phyloP scores from a whole-genome alignment of 2,329 filamentous ascomycete genomes.

The Hirsutella rhossiliensis region DNA sequence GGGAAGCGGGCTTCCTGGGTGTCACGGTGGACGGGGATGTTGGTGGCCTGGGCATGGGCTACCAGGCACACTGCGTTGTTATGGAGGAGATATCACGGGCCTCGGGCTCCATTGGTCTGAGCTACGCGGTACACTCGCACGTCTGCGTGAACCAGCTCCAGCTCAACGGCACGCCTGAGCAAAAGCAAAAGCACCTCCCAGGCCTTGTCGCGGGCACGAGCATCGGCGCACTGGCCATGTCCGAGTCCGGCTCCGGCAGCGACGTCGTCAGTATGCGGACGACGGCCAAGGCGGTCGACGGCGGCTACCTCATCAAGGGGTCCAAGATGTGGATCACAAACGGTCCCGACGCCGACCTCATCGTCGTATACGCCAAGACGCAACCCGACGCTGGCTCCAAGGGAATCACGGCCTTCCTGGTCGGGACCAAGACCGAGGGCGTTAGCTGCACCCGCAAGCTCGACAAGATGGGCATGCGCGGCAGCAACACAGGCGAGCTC shows the following conservation, averaged over 20 bases:
- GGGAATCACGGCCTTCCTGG: conserved; percentile 90
- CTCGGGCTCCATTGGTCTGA: conserved; percentile 72
- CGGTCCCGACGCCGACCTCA: conserved; percentile 81
- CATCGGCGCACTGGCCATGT: conserved; percentile 89
- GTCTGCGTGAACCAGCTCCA: conserved; percentile 94
- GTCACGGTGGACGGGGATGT: conserved; percentile 90
- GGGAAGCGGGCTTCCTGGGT: conserved; percentile 81
- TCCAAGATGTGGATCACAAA: conserved; percentile 99
- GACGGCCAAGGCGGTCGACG: conserved; percentile 66
- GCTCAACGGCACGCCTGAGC: conserved; percentile 68
- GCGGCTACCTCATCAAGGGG: conserved; percentile 76
- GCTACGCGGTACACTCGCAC: conserved; percentile 92
- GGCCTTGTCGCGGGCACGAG: conserved; percentile 68
- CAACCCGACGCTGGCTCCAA: conserved; percentile 67
- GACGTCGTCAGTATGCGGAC: conserved; percentile 96
- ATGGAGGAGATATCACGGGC: conserved; percentile 92
- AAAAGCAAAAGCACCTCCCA: conserved; percentile 73
- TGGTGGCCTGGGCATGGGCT: conserved; percentile 82
- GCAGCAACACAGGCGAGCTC: conserved; percentile 90
- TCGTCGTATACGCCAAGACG: conserved; percentile 97
- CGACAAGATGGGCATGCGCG: conserved; percentile 97
- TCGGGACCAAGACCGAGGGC: conserved; percentile 56
- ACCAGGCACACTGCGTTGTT: conserved; percentile 90
- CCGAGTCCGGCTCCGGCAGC: conserved; percentile 77
- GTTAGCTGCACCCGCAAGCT: conserved; percentile 85